A percentile compares a stretch with the other conserved stretches of the same genome.
phyloP scores from a whole-genome alignment of 2,329 filamentous ascomycete genomes.

The Tolypocladium album region DNA sequence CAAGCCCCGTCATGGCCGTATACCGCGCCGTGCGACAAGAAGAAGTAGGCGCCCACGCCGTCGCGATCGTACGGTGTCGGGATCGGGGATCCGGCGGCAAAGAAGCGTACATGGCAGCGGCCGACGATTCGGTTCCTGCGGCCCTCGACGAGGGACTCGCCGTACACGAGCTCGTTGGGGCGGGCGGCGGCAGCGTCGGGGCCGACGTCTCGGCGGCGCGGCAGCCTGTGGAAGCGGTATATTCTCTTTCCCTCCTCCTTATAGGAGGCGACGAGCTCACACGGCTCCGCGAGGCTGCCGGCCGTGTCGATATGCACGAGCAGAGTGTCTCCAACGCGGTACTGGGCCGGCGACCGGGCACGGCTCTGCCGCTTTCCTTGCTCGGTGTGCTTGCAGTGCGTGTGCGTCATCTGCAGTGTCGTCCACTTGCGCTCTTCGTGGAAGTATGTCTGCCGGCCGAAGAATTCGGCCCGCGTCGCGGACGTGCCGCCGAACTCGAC shows the following conservation, averaged over 20 bases:
- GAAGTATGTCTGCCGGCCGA: constrained; percentile 62
- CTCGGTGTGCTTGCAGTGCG: constrained; percentile 35
- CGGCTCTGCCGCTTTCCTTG: not conserved
- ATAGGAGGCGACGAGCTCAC: constrained; percentile 36
- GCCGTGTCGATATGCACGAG: constrained; percentile 27
- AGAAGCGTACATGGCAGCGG: constrained; percentile 50
- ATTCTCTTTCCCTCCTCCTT: constrained; percentile 7
- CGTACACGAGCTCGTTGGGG: constrained; percentile 52
- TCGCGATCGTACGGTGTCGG: constrained; percentile 53
- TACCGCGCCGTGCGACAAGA: constrained; percentile 34
- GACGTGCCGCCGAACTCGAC: constrained; percentile 48
- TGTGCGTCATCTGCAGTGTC: constrained; percentile 42
- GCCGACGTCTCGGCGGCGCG: constrained; percentile 35
- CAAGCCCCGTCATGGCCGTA: not conserved
- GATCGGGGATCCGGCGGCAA: constrained; percentile 32
- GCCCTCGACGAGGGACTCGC: constrained; percentile 29
- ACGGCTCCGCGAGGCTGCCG: constrained; percentile 42
- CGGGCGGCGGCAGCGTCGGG: constrained; percentile 11
- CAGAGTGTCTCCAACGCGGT: constrained; percentile 48
- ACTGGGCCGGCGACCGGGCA: constrained; percentile 14
- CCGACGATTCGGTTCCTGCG: constrained; percentile 32
- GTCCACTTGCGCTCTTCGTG: constrained; percentile 50
- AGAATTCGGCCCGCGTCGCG: constrained; percentile 39
- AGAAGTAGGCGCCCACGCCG: constrained; percentile 59
- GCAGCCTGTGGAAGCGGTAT: constrained; percentile 37